Evolutionary conservation across 1,284 basidiomycete species (phyloP).

Genomic region (Cryptococcus floricola): DNA sequence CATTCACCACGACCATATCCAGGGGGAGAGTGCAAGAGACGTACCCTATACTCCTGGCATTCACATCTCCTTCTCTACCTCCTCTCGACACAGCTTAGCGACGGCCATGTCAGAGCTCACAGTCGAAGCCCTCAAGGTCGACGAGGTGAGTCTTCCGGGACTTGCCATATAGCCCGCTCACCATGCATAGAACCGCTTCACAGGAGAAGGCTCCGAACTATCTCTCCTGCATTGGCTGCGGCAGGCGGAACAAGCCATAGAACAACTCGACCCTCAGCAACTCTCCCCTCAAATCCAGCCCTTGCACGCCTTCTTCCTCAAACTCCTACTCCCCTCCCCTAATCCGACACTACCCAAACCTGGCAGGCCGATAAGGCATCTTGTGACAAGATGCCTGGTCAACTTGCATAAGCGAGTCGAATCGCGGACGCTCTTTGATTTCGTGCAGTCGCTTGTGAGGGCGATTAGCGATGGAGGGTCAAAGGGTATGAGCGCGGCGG

Average conservation of each 20-base stretch:
- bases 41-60: no score
- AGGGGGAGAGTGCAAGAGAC: neutral
- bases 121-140: conserved; percentile 20
- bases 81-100: neutral
- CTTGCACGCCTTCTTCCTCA: conserved; percentile 41
- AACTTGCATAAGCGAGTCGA: conserved; percentile 77
- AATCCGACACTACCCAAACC: conserved; percentile 61
- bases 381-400: conserved; percentile 73
- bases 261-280: conserved; percentile 21
- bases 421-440: conserved; percentile 78
- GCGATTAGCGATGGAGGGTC: conserved; percentile 59
- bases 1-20: neutral
- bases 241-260: conserved; percentile 43
- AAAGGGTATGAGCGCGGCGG: conserved; percentile 52
- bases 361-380: conserved; percentile 76
- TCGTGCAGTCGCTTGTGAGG: conserved; percentile 72
- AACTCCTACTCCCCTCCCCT: conserved; percentile 33
- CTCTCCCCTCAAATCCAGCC: conserved; percentile 27
- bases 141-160: conserved; percentile 17
- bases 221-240: conserved; percentile 42
- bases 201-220: conserved; percentile 43
- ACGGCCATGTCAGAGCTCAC: conserved; percentile 16
- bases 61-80: no score
- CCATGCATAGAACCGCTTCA: conserved; percentile 30
- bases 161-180: neutral